Evolutionary conservation across 140 eudicot genomes (phyloP).

Genomic region (Bidens hawaiensis): DNA sequence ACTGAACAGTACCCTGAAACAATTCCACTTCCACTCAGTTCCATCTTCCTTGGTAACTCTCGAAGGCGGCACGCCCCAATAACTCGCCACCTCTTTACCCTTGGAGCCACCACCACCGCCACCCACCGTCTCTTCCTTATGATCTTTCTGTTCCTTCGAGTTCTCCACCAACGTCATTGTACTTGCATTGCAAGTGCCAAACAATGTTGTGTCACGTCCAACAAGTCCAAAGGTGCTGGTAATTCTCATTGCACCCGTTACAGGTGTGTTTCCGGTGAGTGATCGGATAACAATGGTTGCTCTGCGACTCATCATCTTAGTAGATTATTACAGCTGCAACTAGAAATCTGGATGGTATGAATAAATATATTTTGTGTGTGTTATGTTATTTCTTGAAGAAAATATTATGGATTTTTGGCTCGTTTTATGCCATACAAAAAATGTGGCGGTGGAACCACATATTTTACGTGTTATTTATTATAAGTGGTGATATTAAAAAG

Average conservation of each 20-base stretch:
- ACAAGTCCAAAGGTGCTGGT: background rate
- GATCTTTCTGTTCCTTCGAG: conserved; percentile 30
- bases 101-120: conserved; percentile 6
- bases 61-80: conserved; percentile 75
- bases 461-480: no score
- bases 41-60: conserved; percentile 73
- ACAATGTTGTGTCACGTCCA: conserved; percentile 22
- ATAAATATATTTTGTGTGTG: background rate
- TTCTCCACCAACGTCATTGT: conserved; percentile 51
- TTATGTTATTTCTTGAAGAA: conserved; percentile 25
- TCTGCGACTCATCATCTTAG: conserved; percentile 50
- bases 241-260: conserved; percentile 13
- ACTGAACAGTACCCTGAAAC: conserved; percentile 61
- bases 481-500: no score
- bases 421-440: conserved; percentile 7
- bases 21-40: conserved; percentile 75
- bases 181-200: conserved; percentile 39
- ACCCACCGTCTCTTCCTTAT: conserved; percentile 24
- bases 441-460: conserved; percentile 29
- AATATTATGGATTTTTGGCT: conserved; percentile 23
- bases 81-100: conserved; percentile 55
- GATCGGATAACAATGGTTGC: conserved; percentile 44
- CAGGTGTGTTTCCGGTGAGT: conserved; percentile 25
- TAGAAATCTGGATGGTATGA: conserved; percentile 2
- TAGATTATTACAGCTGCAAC: background rate